Base-by-base conservation (phyloP, 495 filamentous ascomycete species). In the Haplographium delicatum region DNA sequence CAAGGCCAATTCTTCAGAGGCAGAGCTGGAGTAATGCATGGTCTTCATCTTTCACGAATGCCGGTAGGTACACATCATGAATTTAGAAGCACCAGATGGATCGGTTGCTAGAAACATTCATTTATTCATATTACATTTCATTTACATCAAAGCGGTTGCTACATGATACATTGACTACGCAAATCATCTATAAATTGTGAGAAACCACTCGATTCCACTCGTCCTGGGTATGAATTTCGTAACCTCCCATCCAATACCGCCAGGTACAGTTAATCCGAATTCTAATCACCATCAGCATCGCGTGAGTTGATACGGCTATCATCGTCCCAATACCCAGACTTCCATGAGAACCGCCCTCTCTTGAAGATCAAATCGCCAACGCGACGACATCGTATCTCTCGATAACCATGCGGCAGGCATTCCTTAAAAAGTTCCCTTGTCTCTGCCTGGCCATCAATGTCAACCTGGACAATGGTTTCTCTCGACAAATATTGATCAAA, bases 1-100 rank as follows among this genome's bases (percentile, higher is more conserved):
- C 27, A 52, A 52, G 49, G 40, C 49, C 16, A 52, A 40, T 40
- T 52, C 49, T 52, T 52, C 49, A 52, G 49, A 52, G 2, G 39
- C 40, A 37, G 39, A 52, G 2, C 9, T 35, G 20, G 48, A 51
- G 22, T 39, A 26, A 42, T 51, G 48, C 26, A 24, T 22, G 39
- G 24, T 43, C 44, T 34, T 4, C 37, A 7, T 47, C 44, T 34
- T 38, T 38, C 34, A 38, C 34, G 34, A 16, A 38, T 38, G n/a
- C n/a, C n/a, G n/a, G n/a, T n/a, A n/a, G n/a, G n/a, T n/a, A n/a
- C n/a, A n/a, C n/a, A n/a, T n/a, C n/a, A n/a, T n/a, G n/a, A n/a
- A n/a, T n/a, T n/a, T n/a, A n/a, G n/a, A n/a, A n/a, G n/a, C n/a
- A n/a, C n/a, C n/a, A n/a, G n/a, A n/a, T n/a, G n/a, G n/a, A n/a